phyloP scores from a whole-genome alignment of 257 asterid genomes.

The Scutellaria galericulata region DNA sequence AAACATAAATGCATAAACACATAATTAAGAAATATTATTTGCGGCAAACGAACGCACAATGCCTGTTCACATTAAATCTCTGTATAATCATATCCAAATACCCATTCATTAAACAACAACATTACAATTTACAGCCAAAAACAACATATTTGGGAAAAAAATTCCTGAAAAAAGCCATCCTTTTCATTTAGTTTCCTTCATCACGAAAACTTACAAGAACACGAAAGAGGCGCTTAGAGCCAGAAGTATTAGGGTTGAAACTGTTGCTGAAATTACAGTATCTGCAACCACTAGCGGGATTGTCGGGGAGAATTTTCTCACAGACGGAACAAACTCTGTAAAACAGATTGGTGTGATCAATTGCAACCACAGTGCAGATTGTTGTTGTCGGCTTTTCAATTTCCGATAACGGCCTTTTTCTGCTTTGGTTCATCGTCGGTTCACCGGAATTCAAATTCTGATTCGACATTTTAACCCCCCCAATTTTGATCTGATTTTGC shows the following conservation, averaged over 20 bases:
- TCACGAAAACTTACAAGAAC: conserved; percentile 63
- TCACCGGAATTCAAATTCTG: conserved; percentile 35
- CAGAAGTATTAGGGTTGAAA: conserved; percentile 51
- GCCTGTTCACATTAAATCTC: background rate
- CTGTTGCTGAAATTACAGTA: conserved; percentile 51
- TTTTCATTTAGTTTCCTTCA: background rate
- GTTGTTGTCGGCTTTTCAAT: conserved; percentile 50
- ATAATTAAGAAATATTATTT: background rate
- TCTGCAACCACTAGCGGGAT: conserved; percentile 44
- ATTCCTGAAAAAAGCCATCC: background rate
- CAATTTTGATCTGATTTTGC: background rate
- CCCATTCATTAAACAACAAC: background rate
- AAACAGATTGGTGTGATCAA: conserved; percentile 57
- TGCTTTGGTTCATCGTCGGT: conserved; percentile 28
- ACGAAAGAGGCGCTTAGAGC: conserved; percentile 73
- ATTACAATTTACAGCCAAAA: no score
- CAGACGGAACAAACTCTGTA: conserved; percentile 79
- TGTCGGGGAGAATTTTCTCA: conserved; percentile 66
- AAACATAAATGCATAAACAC: conserved; percentile 7
- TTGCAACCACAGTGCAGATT: conserved; percentile 62
- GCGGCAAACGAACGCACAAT: background rate
- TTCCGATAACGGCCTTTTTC: conserved; percentile 52
- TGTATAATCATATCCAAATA: background rate
- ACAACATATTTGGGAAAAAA: background rate
- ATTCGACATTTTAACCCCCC: conserved; percentile 10